Conservation (phyloP, 148 eudicot species). For the Suaeda aralocaspica region DNA sequence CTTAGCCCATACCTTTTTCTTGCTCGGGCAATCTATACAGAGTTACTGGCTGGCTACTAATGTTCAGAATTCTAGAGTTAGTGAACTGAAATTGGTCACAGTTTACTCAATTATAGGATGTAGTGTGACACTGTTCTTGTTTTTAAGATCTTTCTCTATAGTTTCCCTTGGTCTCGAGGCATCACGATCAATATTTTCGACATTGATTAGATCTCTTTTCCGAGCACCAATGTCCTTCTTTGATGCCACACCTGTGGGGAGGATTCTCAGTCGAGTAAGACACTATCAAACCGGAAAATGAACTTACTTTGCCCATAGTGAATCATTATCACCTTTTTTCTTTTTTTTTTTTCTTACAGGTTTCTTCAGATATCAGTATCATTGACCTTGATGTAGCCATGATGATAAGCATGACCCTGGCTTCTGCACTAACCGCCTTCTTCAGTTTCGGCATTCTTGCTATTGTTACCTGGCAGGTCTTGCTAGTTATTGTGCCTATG, state of each 20-base stretch:
- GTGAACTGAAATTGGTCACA: conserved; percentile 23
- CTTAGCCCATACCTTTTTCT: conserved; percentile 29
- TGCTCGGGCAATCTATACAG: conserved; percentile 47
- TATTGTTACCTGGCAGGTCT: conserved; percentile 51
- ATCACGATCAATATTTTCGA: conserved; percentile 42
- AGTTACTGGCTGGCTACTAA: conserved; percentile 53
- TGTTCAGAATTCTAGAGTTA: conserved; percentile 31
- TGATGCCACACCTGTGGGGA: conserved; percentile 62
- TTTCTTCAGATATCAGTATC: conserved; percentile 50
- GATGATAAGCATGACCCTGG: conserved; percentile 28
- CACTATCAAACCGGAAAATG: background rate
- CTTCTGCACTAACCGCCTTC: conserved; percentile 37
- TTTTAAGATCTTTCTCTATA: conserved; percentile 35
- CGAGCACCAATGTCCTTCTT: conserved; percentile 66
- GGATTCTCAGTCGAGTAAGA: conserved; percentile 62
- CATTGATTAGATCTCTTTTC: conserved; percentile 46
- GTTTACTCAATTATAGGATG: conserved; percentile 39
- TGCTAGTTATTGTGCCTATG: conserved; percentile 43
- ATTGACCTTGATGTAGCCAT: conserved; percentile 49
- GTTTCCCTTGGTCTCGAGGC: conserved; percentile 39
- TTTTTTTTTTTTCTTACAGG: conserved; percentile 26
- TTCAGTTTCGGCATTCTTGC: conserved; percentile 43
- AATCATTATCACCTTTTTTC: background rate
- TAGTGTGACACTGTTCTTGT: conserved; percentile 28
- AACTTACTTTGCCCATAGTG: background rate